Evolutionary conservation across 768 basidiomycete genomes (phyloP).

Genomic region (Cystobasidium ongulense): DNA sequence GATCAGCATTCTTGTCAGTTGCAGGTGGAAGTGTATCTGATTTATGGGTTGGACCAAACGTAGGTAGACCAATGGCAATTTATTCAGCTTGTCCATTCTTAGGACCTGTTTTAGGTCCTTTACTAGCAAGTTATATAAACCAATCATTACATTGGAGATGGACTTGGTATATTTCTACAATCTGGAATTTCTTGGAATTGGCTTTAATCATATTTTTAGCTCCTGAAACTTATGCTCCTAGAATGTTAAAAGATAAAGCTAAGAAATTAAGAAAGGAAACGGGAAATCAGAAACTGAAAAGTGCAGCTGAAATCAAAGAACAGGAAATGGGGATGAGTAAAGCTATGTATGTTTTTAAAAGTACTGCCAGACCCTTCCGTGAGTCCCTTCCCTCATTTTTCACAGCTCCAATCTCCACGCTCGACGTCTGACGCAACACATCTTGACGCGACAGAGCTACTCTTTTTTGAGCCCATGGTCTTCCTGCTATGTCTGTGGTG

Average conservation of each 20-base stretch:
- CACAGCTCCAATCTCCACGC: too few species aligned
- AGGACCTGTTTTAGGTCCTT: conserved; percentile 48
- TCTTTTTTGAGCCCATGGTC: conserved; percentile 60
- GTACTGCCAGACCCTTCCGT: conserved; percentile 26
- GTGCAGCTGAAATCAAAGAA: conserved; percentile 46
- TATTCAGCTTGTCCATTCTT: conserved; percentile 49
- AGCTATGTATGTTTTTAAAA: conserved; percentile 5
- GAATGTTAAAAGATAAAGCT: conserved; percentile 54
- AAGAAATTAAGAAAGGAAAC: conserved; percentile 34
- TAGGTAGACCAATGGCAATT: conserved; percentile 51
- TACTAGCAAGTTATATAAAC: conserved; percentile 63
- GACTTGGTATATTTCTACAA: conserved; percentile 64
- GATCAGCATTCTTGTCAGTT: conserved; percentile 57
- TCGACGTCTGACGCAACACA: too few species aligned
- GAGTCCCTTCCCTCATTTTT: background rate
- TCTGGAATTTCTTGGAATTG: conserved; percentile 60
- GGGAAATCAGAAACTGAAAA: conserved; percentile 36
- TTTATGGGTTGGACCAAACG: conserved; percentile 45
- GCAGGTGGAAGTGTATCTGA: conserved; percentile 59
- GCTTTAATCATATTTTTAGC: conserved; percentile 53
- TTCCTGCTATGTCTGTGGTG: conserved; percentile 64
- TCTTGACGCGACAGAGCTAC: background rate
- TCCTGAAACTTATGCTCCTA: conserved; percentile 66
- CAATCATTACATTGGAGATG: conserved; percentile 51
- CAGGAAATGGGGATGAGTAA: conserved; percentile 2